Conservation (phyloP, 2,329 filamentous ascomycete genomes). For the Sporothrix inflata region DNA sequence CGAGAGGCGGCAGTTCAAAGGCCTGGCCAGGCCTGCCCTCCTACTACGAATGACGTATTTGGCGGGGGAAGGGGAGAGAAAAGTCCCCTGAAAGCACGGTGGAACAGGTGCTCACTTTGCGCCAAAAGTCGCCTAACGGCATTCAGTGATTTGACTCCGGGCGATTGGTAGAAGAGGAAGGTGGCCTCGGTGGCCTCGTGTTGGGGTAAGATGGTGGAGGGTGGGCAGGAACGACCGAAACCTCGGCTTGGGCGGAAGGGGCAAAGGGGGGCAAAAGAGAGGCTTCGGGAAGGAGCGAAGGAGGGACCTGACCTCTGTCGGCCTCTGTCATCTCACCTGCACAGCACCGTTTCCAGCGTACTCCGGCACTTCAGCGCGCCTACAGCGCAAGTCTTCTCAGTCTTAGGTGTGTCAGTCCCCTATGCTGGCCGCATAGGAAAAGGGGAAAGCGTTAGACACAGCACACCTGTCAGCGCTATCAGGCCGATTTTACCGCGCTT, state of each 20-base stretch:
- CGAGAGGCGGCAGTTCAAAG: conserved; percentile 10
- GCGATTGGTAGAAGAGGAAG: background rate
- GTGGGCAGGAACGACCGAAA: background rate
- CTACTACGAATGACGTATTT: conserved; percentile 14
- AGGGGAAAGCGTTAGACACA: background rate
- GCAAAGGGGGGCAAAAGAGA: background rate
- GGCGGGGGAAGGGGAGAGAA: background rate
- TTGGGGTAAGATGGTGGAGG: background rate
- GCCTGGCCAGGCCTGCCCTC: background rate
- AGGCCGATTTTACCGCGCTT: background rate
- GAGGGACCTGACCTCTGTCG: background rate
- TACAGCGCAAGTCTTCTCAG: too few species aligned
- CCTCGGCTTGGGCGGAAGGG: conserved; percentile 19
- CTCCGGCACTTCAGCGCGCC: too few species aligned
- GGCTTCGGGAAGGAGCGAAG: background rate
- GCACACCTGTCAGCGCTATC: background rate
- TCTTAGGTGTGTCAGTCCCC: conserved; percentile 6
- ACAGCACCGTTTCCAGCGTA: background rate
- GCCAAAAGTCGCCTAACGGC: background rate
- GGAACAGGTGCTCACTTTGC: background rate
- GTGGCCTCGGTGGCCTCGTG: conserved; percentile 7
- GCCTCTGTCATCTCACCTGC: too few species aligned
- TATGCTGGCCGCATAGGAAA: background rate
- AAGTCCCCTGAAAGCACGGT: background rate
- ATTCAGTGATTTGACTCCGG: background rate